Evolutionary conservation across 225 moss, liverwort and hornwort species (phyloP).

Genomic region (Sphagnum contortum): DNA sequence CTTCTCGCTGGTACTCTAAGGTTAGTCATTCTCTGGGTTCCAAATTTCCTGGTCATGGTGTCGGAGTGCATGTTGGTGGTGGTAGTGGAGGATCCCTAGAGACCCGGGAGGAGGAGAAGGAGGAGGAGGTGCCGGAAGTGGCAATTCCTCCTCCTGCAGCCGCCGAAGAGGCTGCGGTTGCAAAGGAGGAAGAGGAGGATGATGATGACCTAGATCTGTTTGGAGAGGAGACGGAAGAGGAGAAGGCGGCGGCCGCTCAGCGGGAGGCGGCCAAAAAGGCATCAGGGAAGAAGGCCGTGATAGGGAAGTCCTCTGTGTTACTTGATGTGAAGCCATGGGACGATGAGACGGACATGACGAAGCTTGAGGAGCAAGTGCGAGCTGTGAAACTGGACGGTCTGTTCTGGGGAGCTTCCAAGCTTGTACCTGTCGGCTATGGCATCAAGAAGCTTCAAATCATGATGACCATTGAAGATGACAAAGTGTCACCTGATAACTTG

Average conservation of each 20-base stretch:
- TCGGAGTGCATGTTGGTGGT: constrained; percentile 36
- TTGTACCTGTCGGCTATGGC: constrained; percentile 16
- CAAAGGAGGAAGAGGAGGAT: constrained; percentile 21
- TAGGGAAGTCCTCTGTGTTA: constrained; percentile 47
- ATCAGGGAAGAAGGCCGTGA: constrained; percentile 33
- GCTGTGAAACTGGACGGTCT: constrained; percentile 49
- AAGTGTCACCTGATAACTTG: constrained; percentile 38
- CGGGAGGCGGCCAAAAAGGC: constrained; percentile 26
- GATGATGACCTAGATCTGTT: constrained; percentile 38
- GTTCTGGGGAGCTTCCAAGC: constrained; percentile 49
- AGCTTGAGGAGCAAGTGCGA: constrained; percentile 43
- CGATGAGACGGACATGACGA: constrained; percentile 40
- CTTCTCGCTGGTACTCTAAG: constrained; percentile 46
- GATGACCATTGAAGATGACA: constrained; percentile 43
- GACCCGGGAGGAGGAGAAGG: no score
- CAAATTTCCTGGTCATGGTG: constrained; percentile 32
- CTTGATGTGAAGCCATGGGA: constrained; percentile 70
- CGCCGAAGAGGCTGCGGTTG: constrained; percentile 12
- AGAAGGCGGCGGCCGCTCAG: constrained; percentile 19
- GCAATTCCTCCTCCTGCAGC: constrained; percentile 9
- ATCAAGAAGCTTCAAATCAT: constrained; percentile 44
- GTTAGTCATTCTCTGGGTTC: constrained; percentile 40
- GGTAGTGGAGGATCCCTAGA: constrained; percentile 8
- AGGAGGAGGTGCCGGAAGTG: constrained; percentile 8
- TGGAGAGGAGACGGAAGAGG: constrained; percentile 28